A percentile compares a stretch with the other conserved stretches of the same genome.
phyloP scores from a whole-genome alignment of 2,329 filamentous ascomycete species.

The Lasiodiplodia sp. region DNA sequence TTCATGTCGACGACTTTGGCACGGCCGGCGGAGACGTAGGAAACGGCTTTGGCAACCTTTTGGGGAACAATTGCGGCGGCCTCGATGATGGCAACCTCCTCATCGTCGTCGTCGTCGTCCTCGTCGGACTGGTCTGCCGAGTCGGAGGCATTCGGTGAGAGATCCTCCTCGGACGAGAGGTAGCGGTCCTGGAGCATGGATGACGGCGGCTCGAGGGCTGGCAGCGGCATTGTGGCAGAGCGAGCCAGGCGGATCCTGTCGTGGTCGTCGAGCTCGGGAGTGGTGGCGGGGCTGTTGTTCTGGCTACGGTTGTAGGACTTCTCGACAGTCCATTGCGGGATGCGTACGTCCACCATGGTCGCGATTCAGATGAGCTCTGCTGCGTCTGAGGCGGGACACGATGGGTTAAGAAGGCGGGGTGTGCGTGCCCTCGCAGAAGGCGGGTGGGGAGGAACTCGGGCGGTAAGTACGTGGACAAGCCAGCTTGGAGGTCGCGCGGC shows the following conservation, averaged over 20 bases:
- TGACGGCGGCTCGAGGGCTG: slow-evolving; percentile 33
- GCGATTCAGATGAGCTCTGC: slow-evolving; percentile 6
- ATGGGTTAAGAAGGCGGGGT: slow-evolving; percentile 7
- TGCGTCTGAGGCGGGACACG: slow-evolving; percentile 2
- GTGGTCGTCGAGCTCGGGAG: slow-evolving; percentile 42
- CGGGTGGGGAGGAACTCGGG: slow-evolving; percentile 6
- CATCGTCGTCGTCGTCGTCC: slow-evolving; percentile 32
- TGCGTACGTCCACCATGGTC: slow-evolving; percentile 27
- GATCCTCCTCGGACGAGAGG: slow-evolving; percentile 48
- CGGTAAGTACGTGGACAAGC: slow-evolving; percentile 21
- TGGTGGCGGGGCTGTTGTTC: slow-evolving; percentile 43
- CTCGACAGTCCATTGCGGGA: slow-evolving; percentile 47
- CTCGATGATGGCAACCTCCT: slow-evolving; percentile 24
- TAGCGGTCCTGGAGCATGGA: slow-evolving; percentile 45
- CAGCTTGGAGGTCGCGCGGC: slow-evolving; percentile 18
- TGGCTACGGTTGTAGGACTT: slow-evolving; percentile 39
- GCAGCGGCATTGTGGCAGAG: slow-evolving; percentile 34
- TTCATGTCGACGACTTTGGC: slow-evolving; percentile 49
- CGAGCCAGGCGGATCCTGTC: slow-evolving; percentile 45
- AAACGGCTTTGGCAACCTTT: slow-evolving; percentile 46
- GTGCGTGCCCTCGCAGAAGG: slow-evolving; percentile 5
- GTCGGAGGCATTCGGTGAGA: slow-evolving; percentile 44
- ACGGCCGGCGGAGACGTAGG: slow-evolving; percentile 46
- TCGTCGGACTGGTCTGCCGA: slow-evolving; percentile 42
- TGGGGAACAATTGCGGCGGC: neutral